Base-by-base conservation (phyloP, 768 basidiomycete genomes). In the Lyophyllum semitale region DNA sequence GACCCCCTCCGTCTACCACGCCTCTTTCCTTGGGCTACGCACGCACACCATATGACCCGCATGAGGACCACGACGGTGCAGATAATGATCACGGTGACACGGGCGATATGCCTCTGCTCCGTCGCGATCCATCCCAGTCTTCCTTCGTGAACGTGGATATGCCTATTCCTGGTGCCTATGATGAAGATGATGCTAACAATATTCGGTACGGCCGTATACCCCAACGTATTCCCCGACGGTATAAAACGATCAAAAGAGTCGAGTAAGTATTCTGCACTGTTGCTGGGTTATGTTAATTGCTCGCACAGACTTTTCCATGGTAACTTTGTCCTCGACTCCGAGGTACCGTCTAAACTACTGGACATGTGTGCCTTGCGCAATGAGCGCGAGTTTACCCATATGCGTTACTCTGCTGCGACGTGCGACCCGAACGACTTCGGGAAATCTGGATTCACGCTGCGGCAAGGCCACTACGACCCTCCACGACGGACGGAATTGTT, bases 361-460 rank as follows among this genome's bases (percentile, higher is more conserved):
- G 85, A 92, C 56, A 85, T 92, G 80, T 94, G 91, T 62, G 76
- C 85, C 6, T 72, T 82, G 58, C 82, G 84, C 49, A 87, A 83
- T 44, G 93, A 93, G 55, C 85, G 93, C 59, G 95, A 97, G 71
- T 95, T 93, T 68, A 93, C 92, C 0, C 89, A 93, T 71, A 95
- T 98, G 94, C 86, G 96, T 4, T 98, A 98, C 72, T 89, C 88
- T 8, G 96, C 95, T 0, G 94, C 93, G 15, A 98, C 96, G 0
- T 95, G 92, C 72, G 95, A 98, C 70, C 96, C 96, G 7, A 94
- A 98, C 71, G 87, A 93, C 66, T 98, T 98, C 70, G 81, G 87
- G 64, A 76, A 85, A 25, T 71, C 82, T 11, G 85, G 89, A 0
- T 98, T 96, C 73, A 91, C 93, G 0, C 78, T 98, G 7, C 84